A percentile compares a stretch with the other conserved stretches of the same genome.
Conservation (phyloP, 768 basidiomycete species). For the Hemileccinum impolitum region DNA sequence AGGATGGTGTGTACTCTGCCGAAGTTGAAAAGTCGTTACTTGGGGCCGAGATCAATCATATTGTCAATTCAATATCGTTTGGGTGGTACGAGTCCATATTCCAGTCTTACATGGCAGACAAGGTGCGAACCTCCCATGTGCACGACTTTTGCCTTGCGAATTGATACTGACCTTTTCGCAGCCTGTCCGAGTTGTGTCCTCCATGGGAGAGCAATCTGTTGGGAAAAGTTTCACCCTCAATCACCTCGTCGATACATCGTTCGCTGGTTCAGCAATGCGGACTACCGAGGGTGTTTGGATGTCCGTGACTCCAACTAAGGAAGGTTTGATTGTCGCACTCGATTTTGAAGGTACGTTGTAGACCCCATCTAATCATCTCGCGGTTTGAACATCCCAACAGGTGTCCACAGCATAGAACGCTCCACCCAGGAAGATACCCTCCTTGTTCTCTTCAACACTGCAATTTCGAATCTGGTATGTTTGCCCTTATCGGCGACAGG, state of each 20-base stretch:
- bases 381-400: constrained; percentile 26
- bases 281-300: constrained; percentile 67
- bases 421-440: constrained; percentile 63
- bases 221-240: constrained; percentile 59
- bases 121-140: constrained; percentile 30
- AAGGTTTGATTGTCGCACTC: constrained; percentile 53
- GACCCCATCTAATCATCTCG: too few relatives aligned
- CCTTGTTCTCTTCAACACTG: constrained; percentile 62
- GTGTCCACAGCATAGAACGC: constrained; percentile 61
- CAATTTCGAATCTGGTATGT: constrained; percentile 57
- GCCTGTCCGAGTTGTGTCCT: constrained; percentile 63
- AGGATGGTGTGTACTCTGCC: constrained; percentile 50
- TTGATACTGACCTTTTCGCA: constrained; percentile 16
- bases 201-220: constrained; percentile 67
- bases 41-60: constrained; percentile 54
- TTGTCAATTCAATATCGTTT: constrained; percentile 54
- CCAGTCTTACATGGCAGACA: constrained; percentile 57
- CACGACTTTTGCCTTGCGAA: not conserved
- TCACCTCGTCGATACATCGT: constrained; percentile 62
- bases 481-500: not conserved
- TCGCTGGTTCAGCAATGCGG: constrained; percentile 62
- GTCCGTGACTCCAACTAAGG: constrained; percentile 59
- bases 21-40: constrained; percentile 51
- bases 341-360: constrained; percentile 54
- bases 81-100: constrained; percentile 68